phyloP scores from a whole-genome alignment of 2,329 filamentous ascomycete species.

The Fusarium oligoseptatum region DNA sequence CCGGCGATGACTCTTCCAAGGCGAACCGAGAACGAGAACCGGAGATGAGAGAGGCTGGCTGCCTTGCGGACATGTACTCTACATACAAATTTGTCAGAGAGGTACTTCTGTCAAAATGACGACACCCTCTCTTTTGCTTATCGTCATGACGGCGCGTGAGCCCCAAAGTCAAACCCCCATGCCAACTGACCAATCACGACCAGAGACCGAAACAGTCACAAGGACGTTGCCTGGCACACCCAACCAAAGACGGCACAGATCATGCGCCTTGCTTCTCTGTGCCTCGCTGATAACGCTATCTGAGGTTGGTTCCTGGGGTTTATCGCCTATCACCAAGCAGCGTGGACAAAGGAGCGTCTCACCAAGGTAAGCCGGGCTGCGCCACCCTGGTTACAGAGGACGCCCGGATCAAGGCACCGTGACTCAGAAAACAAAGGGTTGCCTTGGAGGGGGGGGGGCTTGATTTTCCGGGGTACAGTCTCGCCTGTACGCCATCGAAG shows the following conservation, averaged over 20 bases:
- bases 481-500: constrained; percentile 34
- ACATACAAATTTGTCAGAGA: background rate
- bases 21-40: constrained; percentile 24
- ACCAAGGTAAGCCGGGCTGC: constrained; percentile 16
- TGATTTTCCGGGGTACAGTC: constrained; percentile 12
- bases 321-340: constrained; percentile 18
- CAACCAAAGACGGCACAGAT: constrained; percentile 3
- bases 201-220: constrained; percentile 18
- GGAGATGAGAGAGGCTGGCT: constrained; percentile 28
- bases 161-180: constrained; percentile 13
- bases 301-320: constrained; percentile 11
- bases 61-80: constrained; percentile 8
- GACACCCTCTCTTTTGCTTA: constrained; percentile 40
- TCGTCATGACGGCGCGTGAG: constrained; percentile 32
- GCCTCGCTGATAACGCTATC: constrained; percentile 35
- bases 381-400: constrained; percentile 26
- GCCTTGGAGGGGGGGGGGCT: constrained; percentile 6
- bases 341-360: background rate
- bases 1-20: constrained; percentile 35
- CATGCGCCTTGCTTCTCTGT: constrained; percentile 38
- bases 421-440: constrained; percentile 29
- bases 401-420: constrained; percentile 34
- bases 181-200: constrained; percentile 15
- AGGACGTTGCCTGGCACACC: constrained; percentile 26
- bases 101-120: constrained; percentile 21